Conservation (phyloP, 108 stramenopile species). For the Epipyxis sp. region DNA sequence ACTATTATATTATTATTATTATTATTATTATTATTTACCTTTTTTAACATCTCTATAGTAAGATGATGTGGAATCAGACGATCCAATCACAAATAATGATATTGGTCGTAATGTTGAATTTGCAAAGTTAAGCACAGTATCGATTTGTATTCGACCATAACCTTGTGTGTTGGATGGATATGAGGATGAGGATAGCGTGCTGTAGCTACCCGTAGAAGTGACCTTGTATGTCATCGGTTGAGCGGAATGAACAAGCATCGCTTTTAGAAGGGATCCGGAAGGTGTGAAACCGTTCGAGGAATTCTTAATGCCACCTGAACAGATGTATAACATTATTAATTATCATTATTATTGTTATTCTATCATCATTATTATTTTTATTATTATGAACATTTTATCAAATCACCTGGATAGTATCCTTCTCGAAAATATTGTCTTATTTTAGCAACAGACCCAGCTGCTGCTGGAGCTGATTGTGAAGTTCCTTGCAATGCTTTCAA, state of each 20-base stretch:
- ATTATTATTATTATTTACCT: too few species aligned
- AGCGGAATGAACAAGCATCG: neutral
- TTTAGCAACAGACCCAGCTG: neutral
- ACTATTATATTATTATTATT: too few species aligned
- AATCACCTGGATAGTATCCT: conserved; percentile 16
- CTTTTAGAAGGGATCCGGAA: conserved; percentile 24
- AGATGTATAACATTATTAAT: too few species aligned
- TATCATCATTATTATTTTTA: too few species aligned
- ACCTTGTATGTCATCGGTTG: neutral
- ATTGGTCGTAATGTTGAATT: neutral
- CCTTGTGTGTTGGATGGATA: conserved; percentile 6
- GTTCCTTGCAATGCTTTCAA: neutral
- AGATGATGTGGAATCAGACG: too few species aligned
- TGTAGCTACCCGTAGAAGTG: neutral
- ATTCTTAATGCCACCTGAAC: neutral
- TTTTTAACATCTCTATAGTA: too few species aligned
- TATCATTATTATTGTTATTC: too few species aligned
- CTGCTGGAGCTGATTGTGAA: conserved; percentile 12
- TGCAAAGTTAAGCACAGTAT: conserved; percentile 7
- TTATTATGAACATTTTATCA: too few species aligned
- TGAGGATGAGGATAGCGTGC: neutral
- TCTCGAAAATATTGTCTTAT: conserved; percentile 22
- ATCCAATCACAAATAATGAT: conserved; percentile 4
- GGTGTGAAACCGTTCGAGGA: conserved; percentile 5
- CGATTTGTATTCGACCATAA: neutral